Conservation (phyloP, 176 grass and related monocot species). For the Oryza brachyantha region DNA sequence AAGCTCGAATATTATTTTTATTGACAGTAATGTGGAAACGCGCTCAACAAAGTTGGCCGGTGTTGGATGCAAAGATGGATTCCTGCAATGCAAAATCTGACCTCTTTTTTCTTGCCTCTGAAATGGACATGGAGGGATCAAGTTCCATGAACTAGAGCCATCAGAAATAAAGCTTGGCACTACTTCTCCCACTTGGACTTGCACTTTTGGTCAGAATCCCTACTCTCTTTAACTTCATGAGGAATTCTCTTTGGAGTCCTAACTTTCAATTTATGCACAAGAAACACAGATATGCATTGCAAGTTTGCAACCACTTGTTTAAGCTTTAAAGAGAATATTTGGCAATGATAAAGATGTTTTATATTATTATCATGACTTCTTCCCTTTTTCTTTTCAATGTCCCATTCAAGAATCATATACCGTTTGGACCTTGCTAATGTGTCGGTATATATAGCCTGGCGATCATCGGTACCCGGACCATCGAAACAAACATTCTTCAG, state of each 20-base stretch:
- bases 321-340: constrained; percentile 51
- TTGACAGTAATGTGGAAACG: not conserved
- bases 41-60: not conserved
- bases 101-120: not conserved
- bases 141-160: constrained; percentile 13
- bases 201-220: constrained; percentile 37
- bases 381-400: constrained; percentile 30
- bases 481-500: constrained; percentile 18
- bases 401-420: constrained; percentile 54
- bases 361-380: constrained; percentile 9
- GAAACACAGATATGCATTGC: not conserved
- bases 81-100: not conserved
- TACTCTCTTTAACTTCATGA: too few relatives aligned
- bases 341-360: constrained; percentile 19
- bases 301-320: constrained; percentile 34
- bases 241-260: too few relatives aligned
- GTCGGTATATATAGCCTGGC: constrained; percentile 12
- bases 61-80: constrained; percentile 1
- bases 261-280: not conserved
- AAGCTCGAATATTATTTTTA: constrained; percentile 33
- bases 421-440: not conserved
- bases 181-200: constrained; percentile 24
- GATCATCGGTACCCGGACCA: constrained; percentile 8
- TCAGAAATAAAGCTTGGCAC: not conserved
- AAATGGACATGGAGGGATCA: constrained; percentile 28